phyloP scores from a whole-genome alignment of 2,329 filamentous ascomycete genomes.

The Sporothrix sp. region DNA sequence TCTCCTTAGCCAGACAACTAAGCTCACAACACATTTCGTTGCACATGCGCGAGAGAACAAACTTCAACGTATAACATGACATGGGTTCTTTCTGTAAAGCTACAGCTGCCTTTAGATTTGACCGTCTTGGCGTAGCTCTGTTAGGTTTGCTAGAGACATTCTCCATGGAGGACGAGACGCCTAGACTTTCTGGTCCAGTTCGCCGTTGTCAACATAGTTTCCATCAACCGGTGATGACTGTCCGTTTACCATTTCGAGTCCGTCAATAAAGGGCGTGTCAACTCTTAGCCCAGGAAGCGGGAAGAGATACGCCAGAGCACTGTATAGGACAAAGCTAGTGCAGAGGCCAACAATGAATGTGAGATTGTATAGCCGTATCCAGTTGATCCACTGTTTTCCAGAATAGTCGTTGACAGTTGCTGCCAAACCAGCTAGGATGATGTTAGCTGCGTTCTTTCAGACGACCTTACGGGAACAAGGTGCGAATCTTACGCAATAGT shows the following conservation, averaged over 20 bases:
- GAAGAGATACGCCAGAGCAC: constrained; percentile 9
- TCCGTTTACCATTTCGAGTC: constrained; percentile 8
- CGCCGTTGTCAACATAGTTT: not conserved
- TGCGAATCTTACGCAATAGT: constrained; percentile 21
- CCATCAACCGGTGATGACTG: not conserved
- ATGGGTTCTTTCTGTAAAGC: no score
- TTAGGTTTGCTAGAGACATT: no score
- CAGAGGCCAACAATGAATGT: constrained; percentile 31
- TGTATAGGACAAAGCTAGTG: constrained; percentile 27
- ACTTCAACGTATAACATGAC: no score
- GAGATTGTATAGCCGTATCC: constrained; percentile 32
- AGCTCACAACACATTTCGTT: no score
- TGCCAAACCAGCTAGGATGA: constrained; percentile 9
- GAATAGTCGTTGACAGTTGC: constrained; percentile 17
- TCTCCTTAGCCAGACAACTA: no score
- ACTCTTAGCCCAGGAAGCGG: constrained; percentile 14
- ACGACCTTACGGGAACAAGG: not conserved
- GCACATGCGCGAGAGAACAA: no score
- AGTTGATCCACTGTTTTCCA: constrained; percentile 21
- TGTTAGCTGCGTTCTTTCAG: no score
- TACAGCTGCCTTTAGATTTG: no score
- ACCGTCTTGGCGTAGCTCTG: no score
- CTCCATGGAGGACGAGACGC: no score
- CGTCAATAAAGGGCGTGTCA: constrained; percentile 15
- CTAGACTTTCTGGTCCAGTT: not conserved